Conservation (phyloP, 257 asterid species). For the Scutellaria barbata region DNA sequence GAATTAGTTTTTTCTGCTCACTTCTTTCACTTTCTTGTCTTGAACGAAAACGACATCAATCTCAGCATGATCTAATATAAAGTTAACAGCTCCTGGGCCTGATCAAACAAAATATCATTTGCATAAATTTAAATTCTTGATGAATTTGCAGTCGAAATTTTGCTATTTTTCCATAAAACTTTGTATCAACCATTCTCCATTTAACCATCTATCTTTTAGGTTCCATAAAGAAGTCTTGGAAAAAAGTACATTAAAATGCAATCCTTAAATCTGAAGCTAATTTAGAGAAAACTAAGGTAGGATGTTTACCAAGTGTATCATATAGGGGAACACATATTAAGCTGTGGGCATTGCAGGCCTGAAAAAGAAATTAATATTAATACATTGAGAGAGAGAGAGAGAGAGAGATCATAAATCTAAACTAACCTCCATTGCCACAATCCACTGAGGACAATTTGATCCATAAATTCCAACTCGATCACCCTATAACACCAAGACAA, state of each 20-base stretch:
- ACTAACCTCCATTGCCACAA: conserved; percentile 94
- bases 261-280: conserved; percentile 13
- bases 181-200: not conserved
- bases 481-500: conserved; percentile 51
- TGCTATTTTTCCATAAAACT: not conserved
- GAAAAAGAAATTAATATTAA: conserved; percentile 20
- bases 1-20: conserved; percentile 42
- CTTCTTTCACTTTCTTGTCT: conserved; percentile 78
- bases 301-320: conserved; percentile 83
- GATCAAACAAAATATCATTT: conserved; percentile 26
- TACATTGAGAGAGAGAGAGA: not conserved
- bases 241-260: not conserved
- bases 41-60: conserved; percentile 81
- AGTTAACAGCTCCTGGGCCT: conserved; percentile 94
- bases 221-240: not conserved
- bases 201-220: not conserved
- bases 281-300: conserved; percentile 8
- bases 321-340: conserved; percentile 91
- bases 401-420: not conserved
- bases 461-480: conserved; percentile 91
- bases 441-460: conserved; percentile 95
- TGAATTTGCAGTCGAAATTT: conserved; percentile 7
- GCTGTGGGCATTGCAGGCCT: conserved; percentile 89
- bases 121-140: too few relatives aligned
- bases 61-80: conserved; percentile 84